Conservation (phyloP, 306 rosid genomes). For the Ochetophila trinervis region DNA sequence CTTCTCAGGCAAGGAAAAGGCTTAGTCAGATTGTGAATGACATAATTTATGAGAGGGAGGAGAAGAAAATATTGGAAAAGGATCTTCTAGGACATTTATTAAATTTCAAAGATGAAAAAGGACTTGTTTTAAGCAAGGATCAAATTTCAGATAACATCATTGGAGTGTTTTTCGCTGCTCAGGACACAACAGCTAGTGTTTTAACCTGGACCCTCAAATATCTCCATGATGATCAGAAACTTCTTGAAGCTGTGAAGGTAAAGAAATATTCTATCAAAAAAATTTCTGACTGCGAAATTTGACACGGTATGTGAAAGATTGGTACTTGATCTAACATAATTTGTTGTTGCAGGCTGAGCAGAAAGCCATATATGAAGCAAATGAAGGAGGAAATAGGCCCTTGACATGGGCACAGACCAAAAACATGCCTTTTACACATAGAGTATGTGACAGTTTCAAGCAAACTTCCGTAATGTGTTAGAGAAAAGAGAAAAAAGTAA, state of each 20-base stretch:
- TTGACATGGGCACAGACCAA: conserved; percentile 74
- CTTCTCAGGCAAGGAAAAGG: conserved; percentile 63
- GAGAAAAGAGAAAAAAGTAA: background rate
- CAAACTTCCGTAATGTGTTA: background rate
- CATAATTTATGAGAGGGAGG: conserved; percentile 61
- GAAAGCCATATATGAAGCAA: conserved; percentile 53
- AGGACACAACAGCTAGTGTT: conserved; percentile 89
- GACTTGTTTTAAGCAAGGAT: conserved; percentile 41
- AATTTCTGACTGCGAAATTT: conserved; percentile 1
- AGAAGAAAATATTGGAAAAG: conserved; percentile 44
- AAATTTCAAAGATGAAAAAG: conserved; percentile 52
- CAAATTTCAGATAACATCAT: conserved; percentile 85
- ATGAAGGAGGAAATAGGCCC: conserved; percentile 50
- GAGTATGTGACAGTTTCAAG: conserved; percentile 36
- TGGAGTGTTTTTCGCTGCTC: conserved; percentile 92
- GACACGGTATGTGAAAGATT: background rate
- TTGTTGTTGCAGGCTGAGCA: conserved; percentile 61
- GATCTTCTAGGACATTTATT: conserved; percentile 63
- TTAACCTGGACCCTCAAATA: conserved; percentile 90
- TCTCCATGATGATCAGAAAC: conserved; percentile 73
- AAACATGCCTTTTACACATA: conserved; percentile 60
- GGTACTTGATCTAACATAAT: background rate
- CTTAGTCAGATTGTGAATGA: conserved; percentile 58
- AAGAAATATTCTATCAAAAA: too few species aligned
- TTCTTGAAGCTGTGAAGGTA: conserved; percentile 69